A percentile compares a stretch with the other conserved stretches of the same genome.
These are phyloP conservation scores for Cardamine chenopodiifolia DNA, from an alignment of 345 rosid genomes.

Conservation along the genomic window DNA sequence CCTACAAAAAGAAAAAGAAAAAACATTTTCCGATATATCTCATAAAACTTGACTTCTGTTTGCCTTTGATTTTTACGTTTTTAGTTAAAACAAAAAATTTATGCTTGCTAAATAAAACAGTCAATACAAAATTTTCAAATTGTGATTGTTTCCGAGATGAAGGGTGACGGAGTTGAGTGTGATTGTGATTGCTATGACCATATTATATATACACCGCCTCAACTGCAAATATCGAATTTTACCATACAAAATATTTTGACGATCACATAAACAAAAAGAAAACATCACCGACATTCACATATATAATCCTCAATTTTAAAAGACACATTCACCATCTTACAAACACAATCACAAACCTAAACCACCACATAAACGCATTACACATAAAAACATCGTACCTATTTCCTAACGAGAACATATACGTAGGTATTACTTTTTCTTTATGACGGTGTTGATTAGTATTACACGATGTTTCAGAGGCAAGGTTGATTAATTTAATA, in stretches of 20 bases:
- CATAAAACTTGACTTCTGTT: too few species aligned
- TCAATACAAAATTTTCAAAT: too few species aligned
- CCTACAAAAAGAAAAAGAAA: too few species aligned
- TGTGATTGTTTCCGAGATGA: too few species aligned
- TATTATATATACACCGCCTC: too few species aligned
- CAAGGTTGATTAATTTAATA: background rate
- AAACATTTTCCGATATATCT: too few species aligned
- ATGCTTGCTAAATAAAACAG: too few species aligned
- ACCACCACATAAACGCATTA: slow-evolving; percentile 20
- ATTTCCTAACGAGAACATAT: slow-evolving; percentile 11
- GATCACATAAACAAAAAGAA: background rate
- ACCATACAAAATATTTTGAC: background rate
- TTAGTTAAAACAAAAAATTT: too few species aligned
- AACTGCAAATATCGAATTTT: background rate
- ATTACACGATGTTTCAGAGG: slow-evolving; percentile 6
- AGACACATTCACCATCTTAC: slow-evolving; percentile 11
- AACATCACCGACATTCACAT: background rate
- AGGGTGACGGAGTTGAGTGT: too few species aligned
- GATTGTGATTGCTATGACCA: too few species aligned
- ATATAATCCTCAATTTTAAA: slow-evolving; percentile 7
- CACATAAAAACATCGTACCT: slow-evolving; percentile 11
- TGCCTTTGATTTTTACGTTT: too few species aligned
- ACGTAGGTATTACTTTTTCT: background rate
- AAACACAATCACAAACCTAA: slow-evolving; percentile 14
- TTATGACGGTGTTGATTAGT: slow-evolving; percentile 16